Evolutionary conservation across 495 filamentous ascomycete species (phyloP).

Genomic region (Hyphodiscus hymeniophilus): DNA sequence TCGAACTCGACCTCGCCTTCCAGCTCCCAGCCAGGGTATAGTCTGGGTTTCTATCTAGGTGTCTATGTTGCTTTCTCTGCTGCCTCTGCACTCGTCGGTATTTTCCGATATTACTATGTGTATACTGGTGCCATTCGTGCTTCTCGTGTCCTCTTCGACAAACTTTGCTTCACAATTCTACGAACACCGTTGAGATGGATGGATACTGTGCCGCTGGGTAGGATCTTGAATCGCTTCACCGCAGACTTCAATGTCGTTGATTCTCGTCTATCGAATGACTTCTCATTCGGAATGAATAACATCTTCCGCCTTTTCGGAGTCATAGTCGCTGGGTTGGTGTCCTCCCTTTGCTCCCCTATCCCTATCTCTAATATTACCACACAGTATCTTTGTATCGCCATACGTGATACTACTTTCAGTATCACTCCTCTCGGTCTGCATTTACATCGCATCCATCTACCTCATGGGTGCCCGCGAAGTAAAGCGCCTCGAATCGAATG

Average conservation of each 20-base stretch:
- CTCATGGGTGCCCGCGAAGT: slow-evolving; percentile 64
- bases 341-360: background rate
- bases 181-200: slow-evolving; percentile 68
- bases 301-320: slow-evolving; percentile 47
- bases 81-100: slow-evolving; percentile 17
- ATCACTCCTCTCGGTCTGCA: slow-evolving; percentile 45
- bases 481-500: slow-evolving; percentile 66
- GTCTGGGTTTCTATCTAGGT: slow-evolving; percentile 53
- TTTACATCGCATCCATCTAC: slow-evolving; percentile 50
- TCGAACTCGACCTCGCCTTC: slow-evolving; percentile 1
- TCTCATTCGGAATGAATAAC: slow-evolving; percentile 46
- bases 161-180: slow-evolving; percentile 49
- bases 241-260: slow-evolving; percentile 69
- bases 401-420: slow-evolving; percentile 50
- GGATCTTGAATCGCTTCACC: slow-evolving; percentile 74
- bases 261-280: slow-evolving; percentile 49
- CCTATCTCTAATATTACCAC: background rate
- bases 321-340: slow-evolving; percentile 37
- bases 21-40: slow-evolving; percentile 10
- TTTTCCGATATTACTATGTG: slow-evolving; percentile 19
- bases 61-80: slow-evolving; percentile 59
- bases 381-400: slow-evolving; percentile 49
- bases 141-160: slow-evolving; percentile 20
- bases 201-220: slow-evolving; percentile 72
- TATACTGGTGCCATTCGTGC: slow-evolving; percentile 22